Evolutionary conservation across 2,329 filamentous ascomycete species (phyloP), one percentile per base, ranked within the genome.

Genomic region (Stemphylium beticola): DNA sequence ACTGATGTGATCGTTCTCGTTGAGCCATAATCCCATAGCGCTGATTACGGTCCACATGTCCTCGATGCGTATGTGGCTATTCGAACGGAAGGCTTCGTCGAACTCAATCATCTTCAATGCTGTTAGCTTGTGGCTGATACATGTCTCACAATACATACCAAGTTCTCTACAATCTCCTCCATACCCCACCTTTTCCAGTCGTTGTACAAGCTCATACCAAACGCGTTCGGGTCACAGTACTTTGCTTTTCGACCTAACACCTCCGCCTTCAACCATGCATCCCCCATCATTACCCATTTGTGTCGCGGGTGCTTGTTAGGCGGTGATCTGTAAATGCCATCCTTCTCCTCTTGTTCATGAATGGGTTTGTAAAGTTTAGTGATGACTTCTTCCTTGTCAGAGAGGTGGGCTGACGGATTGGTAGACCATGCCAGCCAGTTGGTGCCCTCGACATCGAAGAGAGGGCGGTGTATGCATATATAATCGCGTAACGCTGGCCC

Each of bases 271-370:
- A 55, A 40, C 50, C 49, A 65, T 17, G 49, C 54, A n/a, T 45
- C 38, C 47, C 50, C 48, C 57, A 64, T 49, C 6, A 65, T 66
- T 5, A 67, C 46, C 63, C 65, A 67, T 45, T 66, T 67, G 47
- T 59, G 57, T 11, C 50, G 51, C 10, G 40, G 40, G 18, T 59
- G 42, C 1, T 65, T 36, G 8, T 22, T 17, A 7, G 60, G 49
- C 20, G 50, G 33, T 14, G 49, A 15, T n/a, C 53, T 37, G 22
- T 46, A 52, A 12, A 63, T 49, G 4, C 37, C 45, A 2, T 44
- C 45, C 5, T 48, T 32, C 14, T 32, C 22, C n/a, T 59, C 59
- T 17, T 47, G 14, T 4, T 65, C 49, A 29, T 49, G 39, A 11
- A 34, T 47, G 29, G 56, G 53, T 14, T 46, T 49, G 42, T 55